phyloP scores from a whole-genome alignment of 2,329 filamentous ascomycete genomes.

The Alternaria novae-zelandiae region DNA sequence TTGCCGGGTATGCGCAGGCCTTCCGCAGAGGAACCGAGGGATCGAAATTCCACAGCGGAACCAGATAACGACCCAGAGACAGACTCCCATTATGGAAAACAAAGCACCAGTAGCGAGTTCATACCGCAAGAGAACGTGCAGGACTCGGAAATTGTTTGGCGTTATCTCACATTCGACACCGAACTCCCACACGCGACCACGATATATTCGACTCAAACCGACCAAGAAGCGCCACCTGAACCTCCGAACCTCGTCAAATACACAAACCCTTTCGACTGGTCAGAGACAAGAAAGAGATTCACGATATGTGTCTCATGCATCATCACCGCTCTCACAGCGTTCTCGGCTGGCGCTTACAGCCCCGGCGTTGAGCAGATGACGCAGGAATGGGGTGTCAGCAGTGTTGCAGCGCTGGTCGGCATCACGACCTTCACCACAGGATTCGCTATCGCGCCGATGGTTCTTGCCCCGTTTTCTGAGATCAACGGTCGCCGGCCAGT shows the following conservation, averaged over 20 bases:
- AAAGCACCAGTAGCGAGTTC: constrained; percentile 11
- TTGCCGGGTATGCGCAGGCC: constrained; percentile 7
- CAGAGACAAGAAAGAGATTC: constrained; percentile 69
- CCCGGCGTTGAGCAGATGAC: constrained; percentile 71
- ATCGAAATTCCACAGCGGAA: constrained; percentile 16
- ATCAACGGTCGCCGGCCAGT: constrained; percentile 86
- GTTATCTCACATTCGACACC: constrained; percentile 69
- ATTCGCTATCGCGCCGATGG: constrained; percentile 85
- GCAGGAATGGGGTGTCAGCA: constrained; percentile 68
- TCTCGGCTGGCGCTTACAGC: constrained; percentile 80
- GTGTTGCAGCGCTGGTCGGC: constrained; percentile 71
- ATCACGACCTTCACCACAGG: constrained; percentile 80
- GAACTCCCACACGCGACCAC: constrained; percentile 58
- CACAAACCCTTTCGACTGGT: constrained; percentile 76
- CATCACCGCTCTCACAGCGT: constrained; percentile 79
- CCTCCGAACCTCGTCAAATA: constrained; percentile 72
- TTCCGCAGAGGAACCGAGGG: background rate
- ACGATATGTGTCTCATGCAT: constrained; percentile 76
- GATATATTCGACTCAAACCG: constrained; percentile 41
- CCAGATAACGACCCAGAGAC: constrained; percentile 19
- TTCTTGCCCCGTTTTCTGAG: constrained; percentile 85
- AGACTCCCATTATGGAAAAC: constrained; percentile 22
- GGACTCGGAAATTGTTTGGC: constrained; percentile 56
- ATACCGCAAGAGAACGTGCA: constrained; percentile 12
- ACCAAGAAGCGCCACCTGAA: constrained; percentile 56